These are phyloP conservation scores for Poa annua DNA, from an alignment of 176 grass and related monocot species.

Conservation along the genomic window DNA sequence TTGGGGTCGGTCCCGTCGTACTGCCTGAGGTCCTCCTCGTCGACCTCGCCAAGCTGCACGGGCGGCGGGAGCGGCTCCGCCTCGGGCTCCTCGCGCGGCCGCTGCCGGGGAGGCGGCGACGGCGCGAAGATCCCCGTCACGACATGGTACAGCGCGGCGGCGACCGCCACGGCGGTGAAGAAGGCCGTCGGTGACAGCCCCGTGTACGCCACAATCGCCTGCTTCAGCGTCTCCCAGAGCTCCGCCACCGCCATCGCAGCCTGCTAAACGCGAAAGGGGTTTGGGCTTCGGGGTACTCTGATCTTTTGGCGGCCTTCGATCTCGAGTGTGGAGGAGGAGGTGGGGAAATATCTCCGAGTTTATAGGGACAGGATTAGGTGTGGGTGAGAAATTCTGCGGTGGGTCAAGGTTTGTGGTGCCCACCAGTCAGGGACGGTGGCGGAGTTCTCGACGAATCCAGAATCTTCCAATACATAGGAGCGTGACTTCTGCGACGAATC, in stretches of 20 bases:
- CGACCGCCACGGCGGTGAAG: slow-evolving; percentile 80
- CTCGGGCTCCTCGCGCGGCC: slow-evolving; percentile 47
- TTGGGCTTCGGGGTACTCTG: slow-evolving; percentile 24
- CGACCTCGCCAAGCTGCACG: slow-evolving; percentile 81
- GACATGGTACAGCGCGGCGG: slow-evolving; percentile 74
- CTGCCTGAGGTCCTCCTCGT: slow-evolving; percentile 66
- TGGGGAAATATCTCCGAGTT: slow-evolving; percentile 42
- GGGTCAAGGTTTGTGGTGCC: background rate
- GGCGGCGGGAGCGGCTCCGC: slow-evolving; percentile 81
- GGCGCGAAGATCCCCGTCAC: slow-evolving; percentile 67
- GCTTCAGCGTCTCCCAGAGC: slow-evolving; percentile 79
- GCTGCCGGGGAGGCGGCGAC: slow-evolving; percentile 35
- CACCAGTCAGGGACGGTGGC: background rate
- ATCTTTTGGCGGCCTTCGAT: slow-evolving; percentile 28
- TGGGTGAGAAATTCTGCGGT: slow-evolving; percentile 14
- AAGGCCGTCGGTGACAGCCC: slow-evolving; percentile 81
- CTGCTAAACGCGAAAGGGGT: background rate
- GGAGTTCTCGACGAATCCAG: background rate
- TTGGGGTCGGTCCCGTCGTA: slow-evolving; percentile 69
- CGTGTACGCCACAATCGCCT: slow-evolving; percentile 76
- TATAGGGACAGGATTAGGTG: background rate
- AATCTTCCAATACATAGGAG: background rate
- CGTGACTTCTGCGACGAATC: background rate
- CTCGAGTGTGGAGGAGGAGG: too few species aligned
- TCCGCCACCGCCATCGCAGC: slow-evolving; percentile 56